Evolutionary conservation across 1,284 basidiomycete species (phyloP).

Genomic region (Leccinum solheimii): DNA sequence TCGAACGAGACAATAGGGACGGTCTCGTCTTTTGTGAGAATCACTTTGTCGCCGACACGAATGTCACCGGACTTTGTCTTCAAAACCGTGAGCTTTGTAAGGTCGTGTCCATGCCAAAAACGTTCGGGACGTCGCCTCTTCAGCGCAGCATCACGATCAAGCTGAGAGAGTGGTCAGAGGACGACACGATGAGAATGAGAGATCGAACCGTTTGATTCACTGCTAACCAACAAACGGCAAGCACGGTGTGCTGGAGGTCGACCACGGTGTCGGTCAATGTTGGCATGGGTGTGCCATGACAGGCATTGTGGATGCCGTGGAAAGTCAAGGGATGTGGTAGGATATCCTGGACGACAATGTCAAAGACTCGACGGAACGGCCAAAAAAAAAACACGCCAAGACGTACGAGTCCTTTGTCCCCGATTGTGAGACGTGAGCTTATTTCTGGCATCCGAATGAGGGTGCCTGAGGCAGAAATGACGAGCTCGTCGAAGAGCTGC

Average conservation of each 20-base stretch:
- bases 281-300: slow-evolving; percentile 46
- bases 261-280: slow-evolving; percentile 63
- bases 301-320: slow-evolving; percentile 47
- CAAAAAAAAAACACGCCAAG: slow-evolving; percentile 14
- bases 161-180: slow-evolving; percentile 40
- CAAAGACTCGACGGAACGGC: slow-evolving; percentile 2
- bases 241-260: slow-evolving; percentile 73
- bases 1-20: slow-evolving; percentile 60
- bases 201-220: slow-evolving; percentile 78
- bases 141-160: slow-evolving; percentile 56
- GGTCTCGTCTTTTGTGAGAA: slow-evolving; percentile 47
- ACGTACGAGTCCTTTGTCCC: slow-evolving; percentile 68
- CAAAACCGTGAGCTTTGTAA: slow-evolving; percentile 67
- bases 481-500: slow-evolving; percentile 84
- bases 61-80: slow-evolving; percentile 65
- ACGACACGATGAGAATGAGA: background rate
- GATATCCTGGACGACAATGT: slow-evolving; percentile 52
- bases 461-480: slow-evolving; percentile 61
- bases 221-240: slow-evolving; percentile 87
- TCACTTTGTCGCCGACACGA: slow-evolving; percentile 68
- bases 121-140: slow-evolving; percentile 64
- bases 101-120: slow-evolving; percentile 72
- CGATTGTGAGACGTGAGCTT: slow-evolving; percentile 66
- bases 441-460: slow-evolving; percentile 75
- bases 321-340: slow-evolving; percentile 55